Evolutionary conservation across 495 filamentous ascomycete genomes (phyloP), one percentile per base, ranked within the genome.

Genomic region (Schizothecium vesticola): DNA sequence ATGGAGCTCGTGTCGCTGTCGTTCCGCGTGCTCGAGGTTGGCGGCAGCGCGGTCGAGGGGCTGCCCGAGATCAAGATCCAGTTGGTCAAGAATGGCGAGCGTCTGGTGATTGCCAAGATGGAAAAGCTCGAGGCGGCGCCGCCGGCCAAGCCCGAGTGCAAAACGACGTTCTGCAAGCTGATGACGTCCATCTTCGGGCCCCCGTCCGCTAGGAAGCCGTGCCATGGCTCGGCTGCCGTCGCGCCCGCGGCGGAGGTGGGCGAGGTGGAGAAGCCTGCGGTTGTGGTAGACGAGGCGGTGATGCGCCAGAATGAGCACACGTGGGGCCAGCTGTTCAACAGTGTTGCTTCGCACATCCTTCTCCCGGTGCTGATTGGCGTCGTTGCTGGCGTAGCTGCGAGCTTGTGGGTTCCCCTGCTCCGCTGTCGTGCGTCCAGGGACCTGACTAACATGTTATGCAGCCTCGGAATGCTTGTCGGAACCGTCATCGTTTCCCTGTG

Each of bases 321-420:
- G 66, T 82, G 82, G 77, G 72, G 72, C 56, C 70, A 77, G 63
- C 74, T 84, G 28, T 71, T 86, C 58, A 79, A 76, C 76, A 79
- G 79, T 67, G 77, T 86, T 36, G 77, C 77, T 51, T 74, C 80
- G 10, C 81, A 85, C 68, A 81, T 87, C 33, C 70, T 87, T 22
- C 75, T 87, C 24, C 85, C 85, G 0, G 75, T 86, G 23, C 67
- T 83, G 19, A 74, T 87, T 59, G 85, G 85, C 61, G 79, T 87
- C 58, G 73, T 82, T 28, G 83, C 82, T 63, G 85, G 85, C 70
- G 77, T 87, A n/a, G 76, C 75, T 59, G 79, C 82, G 60, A 84
- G 83, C 78, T 70, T 85, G 82, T 83, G 76, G 76, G 82, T 79
- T 65, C 61, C 26, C 51, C 13, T 24, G 25, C 6, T 21, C 31